These are phyloP conservation scores for Didymella keratinophila DNA, from an alignment of 2,329 filamentous ascomycete species.

Conservation along the genomic window DNA sequence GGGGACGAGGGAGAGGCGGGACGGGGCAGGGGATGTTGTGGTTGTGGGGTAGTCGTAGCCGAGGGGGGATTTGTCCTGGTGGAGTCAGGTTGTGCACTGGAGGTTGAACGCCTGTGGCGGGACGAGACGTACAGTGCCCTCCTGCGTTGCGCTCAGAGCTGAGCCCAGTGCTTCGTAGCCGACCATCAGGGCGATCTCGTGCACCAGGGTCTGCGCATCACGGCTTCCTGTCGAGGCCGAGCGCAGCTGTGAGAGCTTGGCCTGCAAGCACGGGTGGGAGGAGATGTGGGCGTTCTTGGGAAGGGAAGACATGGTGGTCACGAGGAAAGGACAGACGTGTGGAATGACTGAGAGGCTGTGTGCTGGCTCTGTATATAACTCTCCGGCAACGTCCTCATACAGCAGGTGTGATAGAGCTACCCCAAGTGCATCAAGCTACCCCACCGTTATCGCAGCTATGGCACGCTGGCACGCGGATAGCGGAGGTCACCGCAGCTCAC, in stretches of 20 bases:
- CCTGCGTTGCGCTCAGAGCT: slow-evolving; percentile 64
- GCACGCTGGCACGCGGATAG: slow-evolving; percentile 3
- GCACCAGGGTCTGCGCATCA: slow-evolving; percentile 81
- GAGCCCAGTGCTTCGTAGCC: slow-evolving; percentile 80
- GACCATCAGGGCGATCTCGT: slow-evolving; percentile 86
- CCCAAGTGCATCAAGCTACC: slow-evolving; percentile 5
- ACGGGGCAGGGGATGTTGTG: slow-evolving; percentile 68
- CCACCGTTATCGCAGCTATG: slow-evolving; percentile 11
- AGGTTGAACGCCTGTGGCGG: background rate
- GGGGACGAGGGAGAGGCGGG: slow-evolving; percentile 80
- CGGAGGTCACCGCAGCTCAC: background rate
- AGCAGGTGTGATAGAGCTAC: slow-evolving; percentile 21
- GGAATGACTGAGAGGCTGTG: background rate
- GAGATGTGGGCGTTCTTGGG: slow-evolving; percentile 76
- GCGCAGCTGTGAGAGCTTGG: slow-evolving; percentile 89
- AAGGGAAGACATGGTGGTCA: slow-evolving; percentile 45
- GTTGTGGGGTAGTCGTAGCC: slow-evolving; percentile 76
- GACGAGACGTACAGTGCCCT: slow-evolving; percentile 66
- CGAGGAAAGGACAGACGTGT: slow-evolving; percentile 7
- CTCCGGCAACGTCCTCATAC: background rate
- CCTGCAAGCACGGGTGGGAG: slow-evolving; percentile 81
- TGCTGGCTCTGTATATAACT: background rate
- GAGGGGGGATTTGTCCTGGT: slow-evolving; percentile 78
- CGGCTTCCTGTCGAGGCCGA: slow-evolving; percentile 73
- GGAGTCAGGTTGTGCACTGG: slow-evolving; percentile 6